Percentiles rank a stretch among this genome's conserved stretches.
Conservation (phyloP, 2,329 filamentous ascomycete genomes). For the Tolypocladium nubicola region DNA sequence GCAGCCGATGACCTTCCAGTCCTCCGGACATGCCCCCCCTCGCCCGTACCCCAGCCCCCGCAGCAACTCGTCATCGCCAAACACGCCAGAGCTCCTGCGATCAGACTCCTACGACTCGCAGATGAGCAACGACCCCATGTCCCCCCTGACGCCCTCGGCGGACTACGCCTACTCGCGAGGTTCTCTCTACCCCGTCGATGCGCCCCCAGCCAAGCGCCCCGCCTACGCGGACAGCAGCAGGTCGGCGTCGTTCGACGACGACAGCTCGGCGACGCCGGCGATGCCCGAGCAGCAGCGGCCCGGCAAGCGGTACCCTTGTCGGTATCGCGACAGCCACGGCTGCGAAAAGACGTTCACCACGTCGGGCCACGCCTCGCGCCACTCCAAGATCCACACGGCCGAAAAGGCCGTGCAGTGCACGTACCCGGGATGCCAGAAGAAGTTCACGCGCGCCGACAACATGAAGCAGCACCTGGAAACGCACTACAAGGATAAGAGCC, state of each 20-base stretch:
- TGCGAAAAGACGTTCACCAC: constrained; percentile 78
- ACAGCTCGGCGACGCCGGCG: constrained; percentile 29
- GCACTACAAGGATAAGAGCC: constrained; percentile 55
- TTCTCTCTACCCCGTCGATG: constrained; percentile 27
- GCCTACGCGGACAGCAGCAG: constrained; percentile 32
- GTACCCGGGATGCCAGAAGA: constrained; percentile 62
- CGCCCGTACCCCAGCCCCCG: constrained; percentile 25
- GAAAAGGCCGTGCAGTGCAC: constrained; percentile 65
- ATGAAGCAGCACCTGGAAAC: constrained; percentile 80
- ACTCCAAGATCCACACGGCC: constrained; percentile 75
- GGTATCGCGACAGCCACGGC: constrained; percentile 57
- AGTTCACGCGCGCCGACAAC: constrained; percentile 74
- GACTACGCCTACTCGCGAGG: constrained; percentile 28
- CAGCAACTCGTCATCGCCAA: constrained; percentile 34
- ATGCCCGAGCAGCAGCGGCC: constrained; percentile 30
- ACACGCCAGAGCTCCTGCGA: constrained; percentile 46
- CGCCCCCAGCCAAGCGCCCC: constrained; percentile 26
- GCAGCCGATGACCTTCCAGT: constrained; percentile 21
- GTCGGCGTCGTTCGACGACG: constrained; percentile 41
- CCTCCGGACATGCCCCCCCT: constrained; percentile 20
- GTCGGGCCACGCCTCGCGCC: constrained; percentile 73
- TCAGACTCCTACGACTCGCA: constrained; percentile 54
- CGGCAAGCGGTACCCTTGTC: constrained; percentile 63
- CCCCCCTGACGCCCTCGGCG: constrained; percentile 44
- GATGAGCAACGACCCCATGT: constrained; percentile 40